Base-by-base conservation (phyloP, 1,284 basidiomycete species). In the Filobasidium uniguttulatum region DNA sequence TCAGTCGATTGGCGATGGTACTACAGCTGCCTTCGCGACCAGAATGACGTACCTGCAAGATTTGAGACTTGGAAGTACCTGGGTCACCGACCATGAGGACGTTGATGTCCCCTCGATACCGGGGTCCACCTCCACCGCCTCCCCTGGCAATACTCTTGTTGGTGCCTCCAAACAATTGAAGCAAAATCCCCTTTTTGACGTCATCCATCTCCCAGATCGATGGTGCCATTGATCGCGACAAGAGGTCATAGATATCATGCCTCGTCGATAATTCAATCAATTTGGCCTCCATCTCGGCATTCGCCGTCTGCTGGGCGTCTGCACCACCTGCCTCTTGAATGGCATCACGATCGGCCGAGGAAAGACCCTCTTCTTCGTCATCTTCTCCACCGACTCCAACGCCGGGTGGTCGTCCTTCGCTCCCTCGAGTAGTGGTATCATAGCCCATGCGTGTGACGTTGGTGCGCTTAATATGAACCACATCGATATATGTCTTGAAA, bases 191-290 rank as follows among this genome's bases (percentile, higher is more conserved):
- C 72, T 97, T 97, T 73, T 98, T 98, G 55, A 98, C 88, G 62
- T 98, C 93, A 35, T 98, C 91, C 86, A 97, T 84, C 66, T 90
- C 88, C 82, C 88, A 97, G 59, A 98, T 93, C 25, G 82, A 85
- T 8, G 93, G 94, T 1, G 93, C 93, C 54, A 98, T 77, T 2
- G 83, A 87, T 28, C 83, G 74, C 12, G 91, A 73, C 1, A 98
- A 75, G 34, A 87, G 70, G 3, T 93, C 86, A 67, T 98, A 98
- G 35, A 94, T 73, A 65, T 96, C 90, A 3, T 79, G 78, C 45
- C 80, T 72, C 54, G 75, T 69, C 54, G 85, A 85, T 26, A 96
- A 76, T 35, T 82, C 76, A 31, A 76, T 68, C 33, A 90, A 67
- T 60, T 78, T 79, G 54, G 71, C 69, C 61, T 78, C 76, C 60